A percentile compares a stretch with the other conserved stretches of the same genome.
phyloP scores from a whole-genome alignment of 208 protist genomes.

The Eutreptiella sp. region DNA sequence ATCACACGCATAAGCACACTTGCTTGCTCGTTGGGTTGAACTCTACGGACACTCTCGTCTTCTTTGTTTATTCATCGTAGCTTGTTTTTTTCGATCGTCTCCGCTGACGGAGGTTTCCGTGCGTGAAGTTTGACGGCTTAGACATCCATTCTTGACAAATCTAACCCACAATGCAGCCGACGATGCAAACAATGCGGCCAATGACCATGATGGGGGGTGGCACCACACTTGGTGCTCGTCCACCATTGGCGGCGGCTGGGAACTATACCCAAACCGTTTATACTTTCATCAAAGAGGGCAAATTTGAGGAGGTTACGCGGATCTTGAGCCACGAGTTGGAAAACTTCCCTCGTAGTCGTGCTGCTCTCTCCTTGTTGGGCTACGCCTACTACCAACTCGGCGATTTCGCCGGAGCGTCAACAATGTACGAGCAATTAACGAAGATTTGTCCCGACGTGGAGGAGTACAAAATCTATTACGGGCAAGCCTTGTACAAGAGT shows the following conservation, averaged over 20 bases:
- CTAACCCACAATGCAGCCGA: too few species aligned
- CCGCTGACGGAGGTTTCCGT: too few species aligned
- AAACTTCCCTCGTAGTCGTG: constrained; percentile 85
- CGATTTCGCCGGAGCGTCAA: constrained; percentile 73
- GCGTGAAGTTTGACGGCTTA: too few species aligned
- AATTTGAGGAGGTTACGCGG: constrained; percentile 83
- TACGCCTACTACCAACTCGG: constrained; percentile 92
- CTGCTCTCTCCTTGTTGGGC: constrained; percentile 88
- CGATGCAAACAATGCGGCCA: too few species aligned
- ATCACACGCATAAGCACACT: too few species aligned
- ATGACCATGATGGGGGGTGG: constrained; percentile 74
- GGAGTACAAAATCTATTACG: constrained; percentile 91
- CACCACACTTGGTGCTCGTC: constrained; percentile 76
- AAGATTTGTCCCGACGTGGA: constrained; percentile 82
- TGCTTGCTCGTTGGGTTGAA: too few species aligned
- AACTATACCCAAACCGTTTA: constrained; percentile 90
- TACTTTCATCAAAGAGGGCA: constrained; percentile 81
- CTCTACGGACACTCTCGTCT: too few species aligned
- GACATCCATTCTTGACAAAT: too few species aligned
- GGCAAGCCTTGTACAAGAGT: constrained; percentile 88
- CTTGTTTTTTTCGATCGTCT: too few species aligned
- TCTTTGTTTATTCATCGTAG: too few species aligned
- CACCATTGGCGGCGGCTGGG: constrained; percentile 82
- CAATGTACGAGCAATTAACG: constrained; percentile 78
- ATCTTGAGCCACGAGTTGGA: constrained; percentile 76